These are phyloP conservation scores for Globisporangium cystogenes DNA, from an alignment of 352 stramenopile genomes.

Conservation along the genomic window DNA sequence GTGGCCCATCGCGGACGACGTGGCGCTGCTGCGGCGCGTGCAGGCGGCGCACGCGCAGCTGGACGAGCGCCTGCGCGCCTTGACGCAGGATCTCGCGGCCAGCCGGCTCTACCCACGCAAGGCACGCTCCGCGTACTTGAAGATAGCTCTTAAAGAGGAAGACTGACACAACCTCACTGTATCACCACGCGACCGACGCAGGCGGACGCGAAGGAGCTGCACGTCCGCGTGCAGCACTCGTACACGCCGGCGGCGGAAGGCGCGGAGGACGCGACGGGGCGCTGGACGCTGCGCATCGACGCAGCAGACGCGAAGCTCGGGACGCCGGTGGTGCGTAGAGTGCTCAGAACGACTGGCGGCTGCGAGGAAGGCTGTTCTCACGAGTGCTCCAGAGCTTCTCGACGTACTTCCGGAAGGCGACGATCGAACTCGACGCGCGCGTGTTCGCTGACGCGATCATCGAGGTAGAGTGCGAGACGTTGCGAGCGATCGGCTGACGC, in stretches of 20 bases:
- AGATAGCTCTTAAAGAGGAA: too few relatives aligned
- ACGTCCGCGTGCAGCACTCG: slow-evolving; percentile 56
- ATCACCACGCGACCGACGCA: slow-evolving; percentile 12
- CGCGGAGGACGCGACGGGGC: slow-evolving; percentile 31
- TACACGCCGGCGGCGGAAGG: slow-evolving; percentile 35
- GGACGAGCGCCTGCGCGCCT: slow-evolving; percentile 33
- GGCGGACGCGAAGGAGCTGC: slow-evolving; percentile 52
- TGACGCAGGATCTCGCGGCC: slow-evolving; percentile 53
- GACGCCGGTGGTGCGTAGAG: slow-evolving; percentile 30
- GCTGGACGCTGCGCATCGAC: slow-evolving; percentile 67
- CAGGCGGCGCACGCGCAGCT: slow-evolving; percentile 34
- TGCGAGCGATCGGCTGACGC: not conserved
- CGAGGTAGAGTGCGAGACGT: slow-evolving; percentile 23
- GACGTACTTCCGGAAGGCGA: slow-evolving; percentile 70
- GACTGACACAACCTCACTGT: too few relatives aligned
- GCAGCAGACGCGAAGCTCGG: slow-evolving; percentile 29
- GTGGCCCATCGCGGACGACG: slow-evolving; percentile 49
- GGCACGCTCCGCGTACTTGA: slow-evolving; percentile 9
- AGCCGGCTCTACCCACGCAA: slow-evolving; percentile 55
- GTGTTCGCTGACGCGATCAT: slow-evolving; percentile 65
- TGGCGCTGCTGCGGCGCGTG: slow-evolving; percentile 47
- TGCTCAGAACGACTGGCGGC: not conserved
- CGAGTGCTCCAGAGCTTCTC: slow-evolving; percentile 53
- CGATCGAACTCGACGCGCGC: slow-evolving; percentile 64
- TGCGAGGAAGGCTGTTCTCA: not conserved